phyloP scores from a whole-genome alignment of 148 eudicot genomes.

The Limonium bicolor region DNA sequence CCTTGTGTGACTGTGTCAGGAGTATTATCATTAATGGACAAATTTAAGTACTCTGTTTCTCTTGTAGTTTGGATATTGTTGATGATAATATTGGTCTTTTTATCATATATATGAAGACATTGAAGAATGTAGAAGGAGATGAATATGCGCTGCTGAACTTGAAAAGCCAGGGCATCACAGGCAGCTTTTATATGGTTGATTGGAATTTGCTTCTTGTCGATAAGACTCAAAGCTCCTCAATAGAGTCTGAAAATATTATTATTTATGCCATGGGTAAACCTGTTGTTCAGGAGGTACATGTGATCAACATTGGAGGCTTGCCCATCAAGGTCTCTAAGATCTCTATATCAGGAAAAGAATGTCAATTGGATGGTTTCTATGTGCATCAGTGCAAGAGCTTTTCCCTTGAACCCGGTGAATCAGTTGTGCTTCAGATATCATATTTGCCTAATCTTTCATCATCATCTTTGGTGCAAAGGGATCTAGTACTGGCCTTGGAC shows the following conservation, averaged over 20 bases:
- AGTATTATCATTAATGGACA: neutral
- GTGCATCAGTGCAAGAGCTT: slow-evolving; percentile 55
- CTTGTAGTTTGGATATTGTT: neutral
- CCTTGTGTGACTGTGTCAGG: too few relatives aligned
- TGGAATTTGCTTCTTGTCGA: slow-evolving; percentile 43
- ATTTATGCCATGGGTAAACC: slow-evolving; percentile 49
- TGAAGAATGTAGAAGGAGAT: slow-evolving; percentile 34
- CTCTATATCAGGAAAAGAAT: slow-evolving; percentile 56
- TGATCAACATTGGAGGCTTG: slow-evolving; percentile 59
- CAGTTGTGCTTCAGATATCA: slow-evolving; percentile 37
- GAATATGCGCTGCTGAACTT: slow-evolving; percentile 43
- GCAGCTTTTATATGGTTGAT: slow-evolving; percentile 34
- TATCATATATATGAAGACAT: slow-evolving; percentile 19
- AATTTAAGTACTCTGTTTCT: too few relatives aligned
- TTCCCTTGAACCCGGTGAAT: slow-evolving; percentile 61
- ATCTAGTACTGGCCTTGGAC: slow-evolving; percentile 58
- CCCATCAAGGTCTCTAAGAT: slow-evolving; percentile 39
- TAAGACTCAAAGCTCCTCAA: slow-evolving; percentile 50
- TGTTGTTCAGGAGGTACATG: slow-evolving; percentile 37
- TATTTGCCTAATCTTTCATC: slow-evolving; percentile 50
- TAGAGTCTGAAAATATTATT: slow-evolving; percentile 26
- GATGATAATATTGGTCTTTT: neutral
- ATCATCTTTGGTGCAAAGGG: slow-evolving; percentile 33
- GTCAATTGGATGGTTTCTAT: slow-evolving; percentile 62
- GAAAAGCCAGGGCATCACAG: slow-evolving; percentile 46